Base-by-base conservation (phyloP, 1,284 basidiomycete genomes). In the Ganoderma boninense region DNA sequence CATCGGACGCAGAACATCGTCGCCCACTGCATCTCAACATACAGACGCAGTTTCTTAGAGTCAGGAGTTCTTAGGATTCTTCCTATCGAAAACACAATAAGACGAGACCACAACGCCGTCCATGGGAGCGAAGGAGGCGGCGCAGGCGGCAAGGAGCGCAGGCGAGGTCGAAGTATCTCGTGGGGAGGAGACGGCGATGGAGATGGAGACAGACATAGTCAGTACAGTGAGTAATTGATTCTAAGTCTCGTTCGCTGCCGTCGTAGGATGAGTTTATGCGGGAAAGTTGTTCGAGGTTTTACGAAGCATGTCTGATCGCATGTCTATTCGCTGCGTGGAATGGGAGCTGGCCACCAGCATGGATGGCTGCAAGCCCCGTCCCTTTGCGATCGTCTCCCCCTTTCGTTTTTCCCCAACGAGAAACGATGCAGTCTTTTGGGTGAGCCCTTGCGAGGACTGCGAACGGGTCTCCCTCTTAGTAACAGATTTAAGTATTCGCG, bases 21-120 rank as follows among this genome's bases (percentile, higher is more conserved):
- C 69, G 70, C 49, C 71, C 71, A 8, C 65, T 78, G 16, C 73
- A 71, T 42, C 67, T 75, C 13, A 73, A 75, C 70, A 75, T 84
- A 13, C 84, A 84, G 20, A 71, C 77, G 4, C 84, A 83, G 0
- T n/a, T 84, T 60, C 84, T 82, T 5, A 72, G 61, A 23, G 46
- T 68, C 14, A 38, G 61, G 13, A 29, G 38, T 46, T n/a, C 7
- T 3, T 3, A 35, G 7, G 35, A 7, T 7, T 35, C 35, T 35
- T 35, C 35, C 35, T 35, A 3, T 35, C 35, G 35, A 35, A 35
- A 3, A 35, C 35, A 3, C 35, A 3, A 7, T 7, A 35, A 35
- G 35, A 35, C 7, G 35, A 40, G 14, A n/a, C 26, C 26, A 18
- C 42, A 44, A 54, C 42, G 38, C n/a, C 52, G 13, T 11, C 10